Evolutionary conservation across 805 yeast species (phyloP).

Genomic region (Lachancea nothofagi): DNA sequence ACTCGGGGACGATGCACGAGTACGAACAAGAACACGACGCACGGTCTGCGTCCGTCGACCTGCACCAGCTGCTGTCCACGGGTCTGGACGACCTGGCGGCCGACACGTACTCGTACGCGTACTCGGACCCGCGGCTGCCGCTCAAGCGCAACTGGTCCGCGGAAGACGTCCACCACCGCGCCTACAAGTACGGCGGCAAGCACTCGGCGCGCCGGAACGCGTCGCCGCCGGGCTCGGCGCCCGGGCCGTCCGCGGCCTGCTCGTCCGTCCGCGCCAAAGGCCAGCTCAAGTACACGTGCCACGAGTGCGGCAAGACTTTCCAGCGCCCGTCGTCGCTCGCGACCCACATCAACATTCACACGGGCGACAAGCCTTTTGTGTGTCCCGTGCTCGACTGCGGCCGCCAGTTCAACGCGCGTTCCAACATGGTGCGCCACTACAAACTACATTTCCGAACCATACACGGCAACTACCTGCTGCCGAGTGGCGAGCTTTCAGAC

Average conservation of each 20-base stretch:
- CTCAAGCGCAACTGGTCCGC: conserved; percentile 6
- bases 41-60: background rate
- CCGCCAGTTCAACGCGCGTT: conserved; percentile 46
- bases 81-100: conserved; percentile 1
- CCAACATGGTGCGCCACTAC: conserved; percentile 30
- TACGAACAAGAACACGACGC: background rate
- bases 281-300: conserved; percentile 42
- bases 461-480: conserved; percentile 19
- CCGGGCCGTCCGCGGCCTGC: too few relatives aligned
- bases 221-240: too few relatives aligned
- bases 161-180: background rate
- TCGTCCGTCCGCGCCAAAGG: too few relatives aligned
- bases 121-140: too few relatives aligned
- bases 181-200: background rate
- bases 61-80: background rate
- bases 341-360: conserved; percentile 76
- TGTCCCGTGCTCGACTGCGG: conserved; percentile 61
- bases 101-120: background rate
- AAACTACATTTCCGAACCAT: conserved; percentile 24
- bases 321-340: conserved; percentile 84
- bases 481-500: conserved; percentile 18
- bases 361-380: conserved; percentile 84
- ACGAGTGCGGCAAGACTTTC: conserved; percentile 69
- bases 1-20: too few relatives aligned
- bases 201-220: background rate